Evolutionary conservation across 768 basidiomycete species (phyloP), one percentile per base, ranked within the genome.

Genomic region (Auriculariales sp.): DNA sequence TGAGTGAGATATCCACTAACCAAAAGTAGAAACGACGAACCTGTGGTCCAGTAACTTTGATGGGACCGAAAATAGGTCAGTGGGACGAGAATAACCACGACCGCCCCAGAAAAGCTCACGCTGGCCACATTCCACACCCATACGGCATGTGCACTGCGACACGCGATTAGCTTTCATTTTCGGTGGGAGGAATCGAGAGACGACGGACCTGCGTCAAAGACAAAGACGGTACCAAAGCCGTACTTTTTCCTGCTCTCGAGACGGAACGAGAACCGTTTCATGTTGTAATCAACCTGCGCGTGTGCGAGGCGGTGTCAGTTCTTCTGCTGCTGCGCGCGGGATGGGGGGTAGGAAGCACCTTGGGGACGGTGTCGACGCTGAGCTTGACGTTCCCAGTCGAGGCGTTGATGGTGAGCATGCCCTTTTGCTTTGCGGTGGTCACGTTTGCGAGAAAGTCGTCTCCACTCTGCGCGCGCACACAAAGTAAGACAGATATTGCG

Each of bases 331-430:
- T n/a, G n/a, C n/a, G n/a, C n/a, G n/a, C n/a, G n/a, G n/a, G n/a
- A n/a, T n/a, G n/a, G n/a, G n/a, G n/a, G n/a, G n/a, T n/a, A n/a
- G n/a, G n/a, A 19, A 15, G 19, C 6, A 52, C 49, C 53, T 19
- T 53, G 1, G 54, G 57, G 12, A 53, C 53, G 31, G 58, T 58
- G 47, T 60, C 59, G 19, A 60, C 57, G 39, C 53, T 56, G 42
- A 59, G 51, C 39, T 58, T 55, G 3, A 52, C 59, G 22, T 55
- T 54, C 22, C 56, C 58, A 4, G 36, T 51, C 7, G 46, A 29
- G 2, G 48, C 31, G 35, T 59, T 55, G 19, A 57, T 46, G 30
- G 49, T 55, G 12, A 49, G 53, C 30, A 58, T 39, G 28, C 57
- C 53, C 14, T 33, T n/a, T 2, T 4, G 11, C 39, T 24, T 44